Percentiles rank a stretch among this genome's conserved stretches.
Conservation (phyloP, 176 grass and related monocot species). For the Oryza officinalis region DNA sequence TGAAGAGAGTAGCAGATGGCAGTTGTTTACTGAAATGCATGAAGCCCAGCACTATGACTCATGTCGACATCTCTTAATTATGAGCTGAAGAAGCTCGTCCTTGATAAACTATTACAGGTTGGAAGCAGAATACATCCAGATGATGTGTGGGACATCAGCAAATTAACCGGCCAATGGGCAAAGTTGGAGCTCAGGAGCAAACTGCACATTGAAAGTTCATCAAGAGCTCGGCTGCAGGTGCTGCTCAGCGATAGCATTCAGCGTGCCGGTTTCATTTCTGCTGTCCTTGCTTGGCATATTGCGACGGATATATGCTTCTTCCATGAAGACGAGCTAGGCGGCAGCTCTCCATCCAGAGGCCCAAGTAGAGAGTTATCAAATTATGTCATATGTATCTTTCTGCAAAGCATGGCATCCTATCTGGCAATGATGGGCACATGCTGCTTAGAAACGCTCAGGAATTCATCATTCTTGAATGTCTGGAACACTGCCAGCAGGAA, state of each 20-base stretch:
- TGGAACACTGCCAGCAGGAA: background rate
- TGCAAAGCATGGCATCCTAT: background rate
- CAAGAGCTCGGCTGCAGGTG: background rate
- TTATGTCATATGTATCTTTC: background rate
- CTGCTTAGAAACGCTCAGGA: background rate
- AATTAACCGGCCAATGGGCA: constrained; percentile 23
- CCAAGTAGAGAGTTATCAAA: background rate
- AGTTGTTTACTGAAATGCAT: background rate
- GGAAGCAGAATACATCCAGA: background rate
- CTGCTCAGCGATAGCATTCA: background rate
- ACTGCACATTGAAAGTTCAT: background rate
- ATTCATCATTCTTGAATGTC: background rate
- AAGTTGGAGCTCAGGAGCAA: background rate
- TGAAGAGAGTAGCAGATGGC: background rate
- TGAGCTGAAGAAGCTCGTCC: constrained; percentile 21
- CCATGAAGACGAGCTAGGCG: background rate
- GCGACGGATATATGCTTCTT: constrained; percentile 30
- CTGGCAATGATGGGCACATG: too few relatives aligned
- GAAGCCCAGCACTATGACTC: background rate
- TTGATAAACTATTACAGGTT: background rate
- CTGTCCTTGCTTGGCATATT: constrained; percentile 49
- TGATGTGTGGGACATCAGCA: constrained; percentile 5
- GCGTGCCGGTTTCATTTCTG: constrained; percentile 25
- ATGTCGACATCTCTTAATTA: background rate
- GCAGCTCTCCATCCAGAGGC: background rate